A percentile compares a stretch with the other conserved stretches of the same genome.
Evolutionary conservation across 202 grass and related monocot genomes (phyloP).

Genomic region (Zoysia matrella): DNA sequence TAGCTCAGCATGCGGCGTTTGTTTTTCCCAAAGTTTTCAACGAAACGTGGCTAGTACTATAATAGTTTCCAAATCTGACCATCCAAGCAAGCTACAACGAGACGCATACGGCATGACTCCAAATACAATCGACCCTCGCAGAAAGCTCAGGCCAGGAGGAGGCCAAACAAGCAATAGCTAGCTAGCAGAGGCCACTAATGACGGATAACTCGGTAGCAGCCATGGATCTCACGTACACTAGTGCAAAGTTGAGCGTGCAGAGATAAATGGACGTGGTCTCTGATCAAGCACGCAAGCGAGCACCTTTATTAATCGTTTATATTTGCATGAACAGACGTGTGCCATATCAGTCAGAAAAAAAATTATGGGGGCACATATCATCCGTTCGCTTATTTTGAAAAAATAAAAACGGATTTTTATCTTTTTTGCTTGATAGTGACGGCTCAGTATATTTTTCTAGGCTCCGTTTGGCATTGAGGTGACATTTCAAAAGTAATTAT

Average conservation of each 20-base stretch:
- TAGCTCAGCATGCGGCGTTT: no score
- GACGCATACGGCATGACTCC: neutral
- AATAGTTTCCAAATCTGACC: neutral
- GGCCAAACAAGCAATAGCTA: neutral
- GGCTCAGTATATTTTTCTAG: no score
- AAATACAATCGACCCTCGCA: neutral
- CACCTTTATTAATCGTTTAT: neutral
- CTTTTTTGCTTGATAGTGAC: no score
- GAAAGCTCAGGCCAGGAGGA: conserved; percentile 1
- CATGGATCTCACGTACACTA: neutral
- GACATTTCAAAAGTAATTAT: no score
- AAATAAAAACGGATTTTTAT: no score
- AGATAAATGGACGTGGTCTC: neutral
- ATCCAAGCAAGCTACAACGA: conserved; percentile 14
- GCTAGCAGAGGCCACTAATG: neutral
- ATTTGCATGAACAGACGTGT: no score
- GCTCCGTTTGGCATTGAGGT: no score
- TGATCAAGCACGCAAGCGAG: conserved; percentile 11
- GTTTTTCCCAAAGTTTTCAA: neutral
- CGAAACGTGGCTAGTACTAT: neutral
- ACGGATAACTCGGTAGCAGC: neutral
- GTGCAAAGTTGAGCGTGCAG: neutral
- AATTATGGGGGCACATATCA: no score
- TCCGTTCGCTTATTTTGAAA: no score
- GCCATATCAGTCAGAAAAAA: no score